Evolutionary conservation across 805 yeast species (phyloP).

Genomic region (Cyberlindnera misumaiensis): DNA sequence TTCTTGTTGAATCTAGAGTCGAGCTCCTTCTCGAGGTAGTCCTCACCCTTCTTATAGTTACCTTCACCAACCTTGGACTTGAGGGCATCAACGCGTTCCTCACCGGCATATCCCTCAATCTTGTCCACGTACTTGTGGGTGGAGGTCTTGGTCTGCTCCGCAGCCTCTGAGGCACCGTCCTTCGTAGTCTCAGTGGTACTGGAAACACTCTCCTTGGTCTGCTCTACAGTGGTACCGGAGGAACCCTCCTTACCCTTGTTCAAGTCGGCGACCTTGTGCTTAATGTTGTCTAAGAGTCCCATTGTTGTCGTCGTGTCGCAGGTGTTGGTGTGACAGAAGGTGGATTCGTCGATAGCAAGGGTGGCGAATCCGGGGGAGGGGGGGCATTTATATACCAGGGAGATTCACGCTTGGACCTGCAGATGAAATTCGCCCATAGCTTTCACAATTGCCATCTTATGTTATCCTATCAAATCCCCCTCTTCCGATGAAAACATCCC

Average conservation of each 20-base stretch:
- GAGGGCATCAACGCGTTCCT: slow-evolving; percentile 24
- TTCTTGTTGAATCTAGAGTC: slow-evolving; percentile 8
- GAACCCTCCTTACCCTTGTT: slow-evolving; percentile 9
- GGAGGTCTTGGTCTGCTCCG: slow-evolving; percentile 1
- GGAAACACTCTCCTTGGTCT: not conserved
- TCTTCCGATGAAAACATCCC: too few species aligned
- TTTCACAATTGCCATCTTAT: too few species aligned
- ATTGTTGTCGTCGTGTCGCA: too few species aligned
- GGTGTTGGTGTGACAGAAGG: too few species aligned
- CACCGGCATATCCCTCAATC: slow-evolving; percentile 25
- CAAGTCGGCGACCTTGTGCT: slow-evolving; percentile 14
- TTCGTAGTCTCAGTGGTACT: slow-evolving; percentile 1
- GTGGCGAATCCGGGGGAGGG: too few species aligned
- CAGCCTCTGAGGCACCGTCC: not conserved
- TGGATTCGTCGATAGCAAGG: too few species aligned
- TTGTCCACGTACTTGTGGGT: slow-evolving; percentile 21
- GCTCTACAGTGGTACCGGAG: not conserved
- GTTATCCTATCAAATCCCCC: too few species aligned
- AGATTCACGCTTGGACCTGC: too few species aligned
- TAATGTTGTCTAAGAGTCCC: slow-evolving; percentile 18
- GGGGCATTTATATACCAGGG: too few species aligned
- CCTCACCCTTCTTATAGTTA: slow-evolving; percentile 25
- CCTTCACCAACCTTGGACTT: slow-evolving; percentile 26
- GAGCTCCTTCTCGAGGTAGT: slow-evolving; percentile 21
- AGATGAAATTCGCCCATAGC: too few species aligned